Evolutionary conservation across 2,329 filamentous ascomycete genomes (phyloP), one percentile per base, ranked within the genome.

Genomic region (Fusarium pseudograminearum): DNA sequence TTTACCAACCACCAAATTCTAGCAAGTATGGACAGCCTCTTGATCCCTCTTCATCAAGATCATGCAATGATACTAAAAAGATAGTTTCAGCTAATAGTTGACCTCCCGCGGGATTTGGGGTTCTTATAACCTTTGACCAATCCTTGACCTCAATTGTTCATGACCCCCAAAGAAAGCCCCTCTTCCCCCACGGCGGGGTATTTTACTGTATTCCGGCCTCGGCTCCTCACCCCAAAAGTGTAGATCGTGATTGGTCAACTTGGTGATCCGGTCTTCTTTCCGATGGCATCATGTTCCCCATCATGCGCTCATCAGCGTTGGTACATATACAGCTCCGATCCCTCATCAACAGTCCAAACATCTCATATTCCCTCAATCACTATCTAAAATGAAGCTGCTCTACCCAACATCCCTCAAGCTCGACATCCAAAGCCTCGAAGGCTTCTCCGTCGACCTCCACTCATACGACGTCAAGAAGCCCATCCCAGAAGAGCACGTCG

Each of bases 321-420:
- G 51, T 71, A 70, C 64, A 71, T 70, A 70, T 70, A 70, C 67
- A 33, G 56, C 18, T 55, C 51, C 67, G 15, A 1, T 16, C 22
- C 18, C 34, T 41, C 46, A 36, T 31, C n/a, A 10, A n/a, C 6
- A 31, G 7, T 8, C 8, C 50, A 38, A 44, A 26, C 14, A 5
- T 31, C 26, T 52, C 33, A 30, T 6, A 31, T 36, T 15, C 8
- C 9, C 5, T 24, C 31, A 36, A 45, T 58, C 40, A 24, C 24
- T 38, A 38, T 28, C 50, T 53, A 51, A 28, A 40, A 87, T 88
- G 87, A 91, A 91, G 81, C 86, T 91, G 70, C 87, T 90, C 69
- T 90, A 90, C 80, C 89, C 89, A 52, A 90, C 86, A 57, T 90
- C 88, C 5, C 83, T 90, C 66, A 81, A 80, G 55, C 83, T 90